Base-by-base conservation (phyloP, 2,329 filamentous ascomycete species). In the Lasiodiplodia gonubiensis region DNA sequence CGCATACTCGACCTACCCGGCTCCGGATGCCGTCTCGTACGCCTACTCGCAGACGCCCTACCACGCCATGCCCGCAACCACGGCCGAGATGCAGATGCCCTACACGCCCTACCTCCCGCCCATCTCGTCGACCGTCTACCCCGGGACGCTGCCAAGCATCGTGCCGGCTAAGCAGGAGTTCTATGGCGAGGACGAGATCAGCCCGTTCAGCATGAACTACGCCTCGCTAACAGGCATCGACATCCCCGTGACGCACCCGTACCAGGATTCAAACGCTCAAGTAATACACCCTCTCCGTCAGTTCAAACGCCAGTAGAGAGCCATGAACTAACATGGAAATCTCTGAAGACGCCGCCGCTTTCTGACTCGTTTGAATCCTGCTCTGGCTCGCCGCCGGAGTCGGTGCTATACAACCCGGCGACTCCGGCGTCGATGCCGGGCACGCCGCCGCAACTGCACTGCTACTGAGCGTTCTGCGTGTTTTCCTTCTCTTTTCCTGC, bases 341-440 rank as follows among this genome's bases (percentile, higher is more conserved):
- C 55, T 67, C 55, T 63, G 46, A 72, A 93, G 91, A 93, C 91
- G 79, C 91, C 91, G 81, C 89, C 91, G 75, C 86, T 93, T 73
- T 91, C 89, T 74, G 89, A 91, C 77, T 90, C 88, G 33, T 91
- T 89, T 78, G 89, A 91, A 76, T 92, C 89, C 64, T 71, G 72
- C 49, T 73, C 76, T n/a, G 76, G 74, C 64, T 82, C 80, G 60
- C 80, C 81, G 37, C 74, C 79, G 64, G 81, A 83, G 68, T 77
- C 75, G 59, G 67, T 30, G 23, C 30, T 68, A 52, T 71, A 72
- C 63, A 81, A 78, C 79, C 90, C 90, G 46, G 86, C 86, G 52
- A 92, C 90, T 64, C 90, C 90, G 69, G 81, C 90, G 70, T 92
- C 89, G n/a, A 89, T 92, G 86, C 89, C 89, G 37, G 85, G 85